Percentiles rank a stretch among this genome's conserved stretches.
Evolutionary conservation across 371 early-diverging fungal genomes (phyloP).

Genomic region (Chytridiales sp.): DNA sequence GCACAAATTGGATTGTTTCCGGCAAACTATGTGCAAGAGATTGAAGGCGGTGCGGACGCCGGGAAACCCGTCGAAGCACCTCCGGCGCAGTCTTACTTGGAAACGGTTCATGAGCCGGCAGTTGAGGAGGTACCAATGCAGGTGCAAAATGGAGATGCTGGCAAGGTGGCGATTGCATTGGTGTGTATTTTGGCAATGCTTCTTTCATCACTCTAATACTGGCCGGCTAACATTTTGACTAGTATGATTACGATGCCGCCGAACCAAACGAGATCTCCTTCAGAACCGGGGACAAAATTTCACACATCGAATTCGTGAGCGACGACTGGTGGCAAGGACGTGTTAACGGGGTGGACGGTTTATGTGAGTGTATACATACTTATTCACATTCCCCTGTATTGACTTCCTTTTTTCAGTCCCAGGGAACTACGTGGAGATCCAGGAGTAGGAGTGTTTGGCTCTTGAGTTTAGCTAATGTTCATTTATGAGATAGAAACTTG

Average conservation of each 20-base stretch:
- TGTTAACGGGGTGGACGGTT: slow-evolving; percentile 32
- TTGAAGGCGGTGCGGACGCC: background rate
- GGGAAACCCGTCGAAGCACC: no score
- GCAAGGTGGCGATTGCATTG: no score
- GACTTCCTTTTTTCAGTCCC: slow-evolving; percentile 17
- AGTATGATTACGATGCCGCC: slow-evolving; percentile 82
- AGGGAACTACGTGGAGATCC: slow-evolving; percentile 24
- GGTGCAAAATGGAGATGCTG: no score
- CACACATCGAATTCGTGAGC: slow-evolving; percentile 74
- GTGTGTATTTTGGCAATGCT: no score
- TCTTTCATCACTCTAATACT: no score
- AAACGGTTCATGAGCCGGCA: no score
- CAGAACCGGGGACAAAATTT: slow-evolving; percentile 70
- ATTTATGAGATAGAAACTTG: no score
- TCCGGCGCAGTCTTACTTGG: no score
- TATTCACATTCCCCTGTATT: background rate
- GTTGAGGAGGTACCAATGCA: no score
- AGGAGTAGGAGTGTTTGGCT: no score
- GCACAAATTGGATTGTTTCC: slow-evolving; percentile 88
- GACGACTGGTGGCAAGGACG: slow-evolving; percentile 88
- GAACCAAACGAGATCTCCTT: slow-evolving; percentile 90
- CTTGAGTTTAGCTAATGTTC: no score
- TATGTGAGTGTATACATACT: slow-evolving; percentile 19
- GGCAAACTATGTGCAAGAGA: slow-evolving; percentile 46
- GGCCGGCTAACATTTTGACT: no score